Percentiles rank a stretch among this genome's conserved stretches.
Conservation (phyloP, 176 grass and related monocot genomes). For the Raddia distichophylla region DNA sequence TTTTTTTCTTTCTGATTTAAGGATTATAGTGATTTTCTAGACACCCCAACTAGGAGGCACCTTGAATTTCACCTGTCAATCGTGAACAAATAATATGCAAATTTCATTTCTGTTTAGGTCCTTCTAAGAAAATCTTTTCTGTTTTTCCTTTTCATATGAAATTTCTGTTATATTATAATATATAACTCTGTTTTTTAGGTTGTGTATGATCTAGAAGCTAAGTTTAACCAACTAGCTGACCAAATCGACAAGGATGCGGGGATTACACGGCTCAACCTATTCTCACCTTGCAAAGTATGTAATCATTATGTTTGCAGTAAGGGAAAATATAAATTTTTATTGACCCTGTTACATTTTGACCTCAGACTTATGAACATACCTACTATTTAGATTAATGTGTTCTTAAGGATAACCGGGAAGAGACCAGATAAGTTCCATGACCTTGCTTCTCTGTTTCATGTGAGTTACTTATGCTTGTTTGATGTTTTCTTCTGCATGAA, state of each 20-base stretch:
- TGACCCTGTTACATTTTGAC: background rate
- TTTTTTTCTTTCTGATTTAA: too few species aligned
- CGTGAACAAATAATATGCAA: background rate
- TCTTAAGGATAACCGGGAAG: slow-evolving; percentile 94
- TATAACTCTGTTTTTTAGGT: slow-evolving; percentile 42
- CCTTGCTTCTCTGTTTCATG: slow-evolving; percentile 97
- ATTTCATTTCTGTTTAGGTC: background rate
- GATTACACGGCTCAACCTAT: slow-evolving; percentile 82
- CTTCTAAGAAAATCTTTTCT: background rate
- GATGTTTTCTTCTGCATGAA: background rate
- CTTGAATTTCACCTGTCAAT: too few species aligned
- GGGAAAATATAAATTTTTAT: background rate
- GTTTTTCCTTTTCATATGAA: background rate
- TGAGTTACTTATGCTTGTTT: slow-evolving; percentile 48
- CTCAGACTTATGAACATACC: slow-evolving; percentile 1
- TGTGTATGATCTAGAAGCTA: slow-evolving; percentile 68
- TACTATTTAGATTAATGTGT: slow-evolving; percentile 78
- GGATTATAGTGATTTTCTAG: too few species aligned
- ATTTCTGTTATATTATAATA: background rate
- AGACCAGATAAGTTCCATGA: slow-evolving; percentile 89
- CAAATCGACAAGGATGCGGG: slow-evolving; percentile 70
- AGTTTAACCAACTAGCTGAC: slow-evolving; percentile 75
- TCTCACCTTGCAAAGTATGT: slow-evolving; percentile 95
- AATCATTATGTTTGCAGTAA: background rate
- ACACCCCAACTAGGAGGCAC: too few species aligned